These are phyloP conservation scores for Onygena corvina DNA, from an alignment of 2,329 filamentous ascomycete species.

Conservation along the genomic window DNA sequence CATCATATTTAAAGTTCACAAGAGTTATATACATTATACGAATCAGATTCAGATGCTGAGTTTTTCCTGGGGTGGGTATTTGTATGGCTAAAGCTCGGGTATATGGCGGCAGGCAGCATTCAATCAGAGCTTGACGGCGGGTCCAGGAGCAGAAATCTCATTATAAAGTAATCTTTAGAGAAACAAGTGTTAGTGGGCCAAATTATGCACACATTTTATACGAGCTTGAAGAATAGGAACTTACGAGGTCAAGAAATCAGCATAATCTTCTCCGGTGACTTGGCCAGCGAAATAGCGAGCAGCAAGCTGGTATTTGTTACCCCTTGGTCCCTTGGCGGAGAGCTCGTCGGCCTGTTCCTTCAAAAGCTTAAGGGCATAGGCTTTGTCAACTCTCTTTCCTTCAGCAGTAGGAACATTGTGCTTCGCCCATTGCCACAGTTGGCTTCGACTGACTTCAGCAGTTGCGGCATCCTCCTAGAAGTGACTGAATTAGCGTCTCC, in stretches of 20 bases:
- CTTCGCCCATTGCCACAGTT: slow-evolving; percentile 92
- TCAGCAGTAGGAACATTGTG: slow-evolving; percentile 64
- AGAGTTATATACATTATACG: not conserved
- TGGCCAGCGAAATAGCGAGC: slow-evolving; percentile 86
- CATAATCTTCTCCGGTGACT: slow-evolving; percentile 94
- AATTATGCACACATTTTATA: slow-evolving; percentile 8
- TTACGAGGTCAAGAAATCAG: slow-evolving; percentile 83
- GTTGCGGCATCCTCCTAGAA: slow-evolving; percentile 77
- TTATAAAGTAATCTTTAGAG: slow-evolving; percentile 62
- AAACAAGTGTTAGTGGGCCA: slow-evolving; percentile 9
- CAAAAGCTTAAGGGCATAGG: slow-evolving; percentile 73
- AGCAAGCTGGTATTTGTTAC: slow-evolving; percentile 83
- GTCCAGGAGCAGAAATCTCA: slow-evolving; percentile 65
- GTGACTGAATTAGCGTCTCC: slow-evolving; percentile 3
- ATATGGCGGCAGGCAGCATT: not conserved
- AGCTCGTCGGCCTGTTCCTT: slow-evolving; percentile 74
- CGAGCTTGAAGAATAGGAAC: slow-evolving; percentile 24
- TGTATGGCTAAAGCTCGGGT: no score
- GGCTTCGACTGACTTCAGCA: slow-evolving; percentile 84
- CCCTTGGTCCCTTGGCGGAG: slow-evolving; percentile 60
- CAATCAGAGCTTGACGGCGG: slow-evolving; percentile 48
- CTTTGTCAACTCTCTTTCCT: slow-evolving; percentile 87
- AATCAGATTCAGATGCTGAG: no score
- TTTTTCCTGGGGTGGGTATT: no score
- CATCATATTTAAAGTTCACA: not conserved